Evolutionary conservation across 2,329 filamentous ascomycete genomes (phyloP), one percentile per base, ranked within the genome.

Genomic region (Botrytis paeoniae): DNA sequence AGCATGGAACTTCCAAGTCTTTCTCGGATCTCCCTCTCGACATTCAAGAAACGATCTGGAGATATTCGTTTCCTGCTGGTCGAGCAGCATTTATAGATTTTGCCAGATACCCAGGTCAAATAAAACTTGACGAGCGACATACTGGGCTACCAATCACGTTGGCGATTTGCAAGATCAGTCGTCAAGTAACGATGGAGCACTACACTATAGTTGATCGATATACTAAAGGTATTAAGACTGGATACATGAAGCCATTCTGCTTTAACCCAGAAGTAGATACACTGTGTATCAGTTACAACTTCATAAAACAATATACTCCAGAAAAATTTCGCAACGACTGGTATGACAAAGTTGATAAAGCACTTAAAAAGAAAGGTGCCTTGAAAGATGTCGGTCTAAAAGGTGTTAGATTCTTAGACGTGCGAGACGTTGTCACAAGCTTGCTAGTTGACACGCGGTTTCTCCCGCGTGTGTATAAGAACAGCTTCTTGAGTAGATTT

Each of bases 271-370:
- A 32, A 32, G 18, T 59, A 59, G 54, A 59, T 20, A 35, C 54
- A 0, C 54, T 59, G 1, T 59, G 29, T 32, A 35, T 59, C 18
- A 20, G 29, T 22, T 59, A 59, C 18, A 10, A 35, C 29, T 59
- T 59, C 8, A 22, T 3, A 59, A 16, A 29, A 29, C 7, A 16
- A 35, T 1, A 3, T 6, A 0, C 0, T 0, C 32, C 16, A 20
- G 2, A 32, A 20, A 5, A 8, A 20, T 1, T 8, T 29, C 4
- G 7, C 18, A 32, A 35, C 7, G 29, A 22, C 29, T 59, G 54
- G 54, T 59, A 59, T 59, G 54, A 59, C 1, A 10, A 35, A 59
- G 54, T 59, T 59, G n/a, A 59, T 8, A 5, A 32, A 14, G 16
- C 7, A 10, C 54, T 59, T 10, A 32, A 10, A 20, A 12, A 59